A percentile compares a stretch with the other conserved stretches of the same genome.
Evolutionary conservation across 306 rosid genomes (phyloP).

Genomic region (Medicago lupulina): DNA sequence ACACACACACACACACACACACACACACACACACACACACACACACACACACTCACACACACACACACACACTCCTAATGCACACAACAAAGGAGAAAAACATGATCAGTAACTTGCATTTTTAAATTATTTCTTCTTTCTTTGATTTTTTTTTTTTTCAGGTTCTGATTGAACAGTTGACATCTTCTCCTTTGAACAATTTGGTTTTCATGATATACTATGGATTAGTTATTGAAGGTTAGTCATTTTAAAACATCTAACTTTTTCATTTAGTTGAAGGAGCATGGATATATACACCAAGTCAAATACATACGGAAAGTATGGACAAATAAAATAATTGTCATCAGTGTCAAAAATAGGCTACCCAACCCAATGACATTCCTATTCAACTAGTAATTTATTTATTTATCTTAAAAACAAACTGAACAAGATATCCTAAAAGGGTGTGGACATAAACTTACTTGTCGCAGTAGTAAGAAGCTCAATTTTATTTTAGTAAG

Average conservation of each 20-base stretch:
- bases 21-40: no score
- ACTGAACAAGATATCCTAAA: conserved; percentile 13
- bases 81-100: conserved; percentile 2
- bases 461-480: not conserved
- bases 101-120: conserved; percentile 8
- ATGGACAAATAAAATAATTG: conserved; percentile 33
- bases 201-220: conserved; percentile 84
- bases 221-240: conserved; percentile 82
- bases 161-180: conserved; percentile 91
- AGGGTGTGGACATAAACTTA: not conserved
- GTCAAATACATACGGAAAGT: conserved; percentile 30
- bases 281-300: conserved; percentile 25
- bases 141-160: conserved; percentile 45
- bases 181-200: conserved; percentile 90
- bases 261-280: conserved; percentile 27
- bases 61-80: not conserved
- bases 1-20: no score
- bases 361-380: not conserved
- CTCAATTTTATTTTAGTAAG: not conserved
- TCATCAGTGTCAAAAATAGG: conserved; percentile 31
- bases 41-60: no score
- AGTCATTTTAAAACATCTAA: conserved; percentile 45
- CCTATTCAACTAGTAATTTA: conserved; percentile 33
- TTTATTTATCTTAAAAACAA: conserved; percentile 3
- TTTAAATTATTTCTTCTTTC: not conserved